Evolutionary conservation across 345 rosid genomes (phyloP).

Genomic region (Lumnitzera littorea): DNA sequence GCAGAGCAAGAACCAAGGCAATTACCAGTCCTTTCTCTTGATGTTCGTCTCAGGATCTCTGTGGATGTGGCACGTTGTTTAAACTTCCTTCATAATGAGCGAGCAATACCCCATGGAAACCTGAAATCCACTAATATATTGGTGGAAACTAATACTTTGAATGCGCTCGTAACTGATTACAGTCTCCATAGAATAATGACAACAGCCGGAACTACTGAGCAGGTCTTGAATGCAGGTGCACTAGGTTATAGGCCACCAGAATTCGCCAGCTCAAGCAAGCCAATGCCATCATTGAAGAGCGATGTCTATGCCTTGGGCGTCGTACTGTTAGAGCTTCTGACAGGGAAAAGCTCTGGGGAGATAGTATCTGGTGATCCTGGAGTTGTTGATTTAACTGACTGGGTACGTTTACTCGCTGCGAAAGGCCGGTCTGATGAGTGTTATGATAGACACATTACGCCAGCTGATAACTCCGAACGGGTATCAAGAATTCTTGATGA

Average conservation of each 20-base stretch:
- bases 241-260: conserved; percentile 90
- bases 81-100: conserved; percentile 70
- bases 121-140: conserved; percentile 81
- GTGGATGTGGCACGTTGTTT: conserved; percentile 62
- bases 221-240: conserved; percentile 79
- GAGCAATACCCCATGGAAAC: conserved; percentile 91
- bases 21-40: conserved; percentile 48
- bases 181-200: conserved; percentile 80
- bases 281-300: conserved; percentile 77
- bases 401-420: conserved; percentile 54
- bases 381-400: conserved; percentile 68
- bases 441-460: conserved; percentile 43
- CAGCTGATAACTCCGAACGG: conserved; percentile 7
- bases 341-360: conserved; percentile 63
- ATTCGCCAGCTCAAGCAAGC: conserved; percentile 73
- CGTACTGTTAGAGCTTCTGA: conserved; percentile 64
- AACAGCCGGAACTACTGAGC: conserved; percentile 76
- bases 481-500: conserved; percentile 29
- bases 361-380: conserved; percentile 52
- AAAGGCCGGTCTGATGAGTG: conserved; percentile 52
- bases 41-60: conserved; percentile 49
- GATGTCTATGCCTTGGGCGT: conserved; percentile 87
- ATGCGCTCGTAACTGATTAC: conserved; percentile 64
- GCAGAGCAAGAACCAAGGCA: conserved; percentile 47
- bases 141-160: conserved; percentile 41